Conservation (phyloP, 2,329 filamentous ascomycete genomes). For the Scopulariopsis brevicaulis region DNA sequence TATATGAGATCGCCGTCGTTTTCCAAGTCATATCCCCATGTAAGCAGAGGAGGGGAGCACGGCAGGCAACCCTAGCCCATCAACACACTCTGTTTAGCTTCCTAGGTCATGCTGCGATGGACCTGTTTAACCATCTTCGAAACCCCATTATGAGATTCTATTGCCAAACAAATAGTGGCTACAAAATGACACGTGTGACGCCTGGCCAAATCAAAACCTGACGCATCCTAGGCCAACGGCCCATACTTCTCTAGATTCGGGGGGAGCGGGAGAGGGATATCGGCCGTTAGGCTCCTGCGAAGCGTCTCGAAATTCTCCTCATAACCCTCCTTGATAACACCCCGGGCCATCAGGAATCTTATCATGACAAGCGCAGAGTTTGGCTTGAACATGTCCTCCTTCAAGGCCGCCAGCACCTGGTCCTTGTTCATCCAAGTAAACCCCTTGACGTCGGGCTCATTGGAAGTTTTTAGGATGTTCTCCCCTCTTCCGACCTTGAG, state of each 20-base stretch:
- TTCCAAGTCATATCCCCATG: too few species aligned
- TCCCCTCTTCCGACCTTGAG: conserved; percentile 34
- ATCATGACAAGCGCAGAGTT: conserved; percentile 70
- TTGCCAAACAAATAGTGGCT: too few species aligned
- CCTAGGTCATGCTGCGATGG: too few species aligned
- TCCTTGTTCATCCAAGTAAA: conserved; percentile 56
- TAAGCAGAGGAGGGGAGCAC: too few species aligned
- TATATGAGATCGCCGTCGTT: too few species aligned
- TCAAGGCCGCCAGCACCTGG: conserved; percentile 49
- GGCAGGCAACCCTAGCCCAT: too few species aligned
- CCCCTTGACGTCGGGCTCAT: conserved; percentile 67
- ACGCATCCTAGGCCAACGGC: too few species aligned
- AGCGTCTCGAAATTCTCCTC: conserved; percentile 46
- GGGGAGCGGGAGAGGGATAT: background rate
- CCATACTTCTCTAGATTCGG: background rate
- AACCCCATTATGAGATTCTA: too few species aligned
- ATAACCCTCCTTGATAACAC: conserved; percentile 62
- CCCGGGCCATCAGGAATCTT: conserved; percentile 73
- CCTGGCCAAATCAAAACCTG: too few species aligned
- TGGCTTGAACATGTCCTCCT: conserved; percentile 69
- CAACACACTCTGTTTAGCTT: too few species aligned
- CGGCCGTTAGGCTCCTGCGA: conserved; percentile 20
- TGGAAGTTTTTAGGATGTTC: conserved; percentile 49
- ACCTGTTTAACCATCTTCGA: too few species aligned
- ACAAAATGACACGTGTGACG: too few species aligned